Conservation (phyloP, 2,329 filamentous ascomycete species). For the Leptographium wingfieldii region DNA sequence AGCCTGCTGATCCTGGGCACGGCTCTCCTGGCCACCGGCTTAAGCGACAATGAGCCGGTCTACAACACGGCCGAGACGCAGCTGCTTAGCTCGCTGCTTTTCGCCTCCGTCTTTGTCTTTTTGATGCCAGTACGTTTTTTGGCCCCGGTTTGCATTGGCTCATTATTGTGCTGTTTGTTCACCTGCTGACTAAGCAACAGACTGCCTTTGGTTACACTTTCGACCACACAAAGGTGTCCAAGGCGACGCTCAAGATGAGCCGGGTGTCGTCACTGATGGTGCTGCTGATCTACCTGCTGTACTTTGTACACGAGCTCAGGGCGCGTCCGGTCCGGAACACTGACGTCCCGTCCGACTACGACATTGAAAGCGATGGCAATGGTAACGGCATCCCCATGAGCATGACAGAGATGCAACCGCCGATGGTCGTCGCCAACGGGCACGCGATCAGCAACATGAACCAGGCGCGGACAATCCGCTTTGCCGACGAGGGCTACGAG, state of each 20-base stretch:
- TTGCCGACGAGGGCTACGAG: constrained; percentile 3
- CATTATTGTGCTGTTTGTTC: too few relatives aligned
- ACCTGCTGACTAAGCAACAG: background rate
- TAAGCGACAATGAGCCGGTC: constrained; percentile 54
- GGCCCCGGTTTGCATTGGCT: too few relatives aligned
- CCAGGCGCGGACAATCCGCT: constrained; percentile 3
- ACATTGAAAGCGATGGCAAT: background rate
- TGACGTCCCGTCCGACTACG: constrained; percentile 17
- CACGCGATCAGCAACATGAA: background rate
- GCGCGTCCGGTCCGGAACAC: constrained; percentile 65
- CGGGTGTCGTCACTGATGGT: constrained; percentile 39
- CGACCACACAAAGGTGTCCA: constrained; percentile 11
- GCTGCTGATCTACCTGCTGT: constrained; percentile 68
- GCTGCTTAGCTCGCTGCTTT: constrained; percentile 9
- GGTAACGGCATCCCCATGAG: background rate
- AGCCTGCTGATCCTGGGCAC: constrained; percentile 76
- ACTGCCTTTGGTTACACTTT: constrained; percentile 7
- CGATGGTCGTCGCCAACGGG: background rate
- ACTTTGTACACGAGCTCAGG: constrained; percentile 80
- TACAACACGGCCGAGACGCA: constrained; percentile 59
- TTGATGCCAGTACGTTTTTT: constrained; percentile 4
- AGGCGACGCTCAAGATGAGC: constrained; percentile 10
- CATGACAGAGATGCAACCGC: background rate
- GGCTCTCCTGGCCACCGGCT: constrained; percentile 64
- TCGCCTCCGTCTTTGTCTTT: constrained; percentile 53